These are phyloP conservation scores for Trichoderma erinaceum DNA, from an alignment of 495 filamentous ascomycete species.

Conservation along the genomic window DNA sequence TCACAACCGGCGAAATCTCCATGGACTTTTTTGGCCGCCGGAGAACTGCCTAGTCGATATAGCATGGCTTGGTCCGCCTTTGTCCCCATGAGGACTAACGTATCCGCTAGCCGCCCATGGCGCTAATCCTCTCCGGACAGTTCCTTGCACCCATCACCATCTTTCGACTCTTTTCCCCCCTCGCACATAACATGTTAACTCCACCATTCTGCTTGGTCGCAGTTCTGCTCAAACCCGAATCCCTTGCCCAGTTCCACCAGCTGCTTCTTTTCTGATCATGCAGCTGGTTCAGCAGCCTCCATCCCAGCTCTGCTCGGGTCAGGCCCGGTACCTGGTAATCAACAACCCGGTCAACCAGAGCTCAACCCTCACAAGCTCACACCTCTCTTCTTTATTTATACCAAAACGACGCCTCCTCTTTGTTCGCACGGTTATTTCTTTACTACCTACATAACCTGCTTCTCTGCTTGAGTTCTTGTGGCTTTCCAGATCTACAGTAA, in stretches of 20 bases:
- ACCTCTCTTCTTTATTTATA: neutral
- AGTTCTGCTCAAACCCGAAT: conserved; percentile 9
- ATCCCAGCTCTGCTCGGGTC: neutral
- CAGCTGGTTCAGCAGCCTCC: neutral
- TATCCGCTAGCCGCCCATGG: too few relatives aligned
- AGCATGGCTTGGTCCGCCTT: neutral
- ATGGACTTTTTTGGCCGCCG: neutral
- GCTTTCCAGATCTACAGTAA: neutral
- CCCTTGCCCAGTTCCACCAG: neutral
- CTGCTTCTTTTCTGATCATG: neutral
- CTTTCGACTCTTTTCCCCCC: neutral
- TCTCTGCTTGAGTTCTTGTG: too few relatives aligned
- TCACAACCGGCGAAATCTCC: neutral
- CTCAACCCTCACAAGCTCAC: too few relatives aligned
- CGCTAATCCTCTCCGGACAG: neutral
- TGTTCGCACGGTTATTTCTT: neutral
- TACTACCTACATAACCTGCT: neutral
- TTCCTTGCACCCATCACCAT: neutral
- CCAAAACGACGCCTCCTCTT: neutral
- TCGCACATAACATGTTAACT: conserved; percentile 6
- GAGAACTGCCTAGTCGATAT: too few relatives aligned
- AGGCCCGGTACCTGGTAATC: neutral
- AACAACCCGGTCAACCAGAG: too few relatives aligned
- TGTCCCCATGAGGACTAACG: neutral
- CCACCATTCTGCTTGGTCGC: neutral